Base-by-base conservation (phyloP, 2,329 filamentous ascomycete genomes). In the Teratosphaeria epicoccoides region DNA sequence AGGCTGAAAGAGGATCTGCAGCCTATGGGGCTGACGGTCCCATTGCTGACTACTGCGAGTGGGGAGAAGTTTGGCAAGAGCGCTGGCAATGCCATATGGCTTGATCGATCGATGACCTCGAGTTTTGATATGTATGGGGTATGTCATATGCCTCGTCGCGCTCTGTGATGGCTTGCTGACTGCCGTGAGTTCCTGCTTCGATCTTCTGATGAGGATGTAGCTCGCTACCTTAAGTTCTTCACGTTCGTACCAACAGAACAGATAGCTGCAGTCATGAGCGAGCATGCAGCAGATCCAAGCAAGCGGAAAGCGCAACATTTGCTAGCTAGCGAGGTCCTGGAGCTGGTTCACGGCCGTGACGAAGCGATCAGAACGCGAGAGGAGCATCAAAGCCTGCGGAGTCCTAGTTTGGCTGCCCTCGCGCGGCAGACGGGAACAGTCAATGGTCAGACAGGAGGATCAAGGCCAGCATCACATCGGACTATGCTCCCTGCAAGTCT, bases 41-140 rank as follows among this genome's bases (percentile, higher is more conserved):
- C 93, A 0, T 79, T 98, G 1, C 74, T 98, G 33, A 95, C 89
- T 0, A 90, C 91, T 49, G 76, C 87, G 1, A 80, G 86, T 0
- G 93, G 93, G 17, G 82, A 81, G 65, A 98, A 98, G 69, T 90
- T 97, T 61, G 93, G 93, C 49, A 98, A 98, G 73, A 94, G 84
- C 56, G 86, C 88, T 1, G 91, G 90, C 24, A 97, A 97, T 67
- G 90, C 91, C 2, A 71, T 98, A 29, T 98, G 93, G 93, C 78
- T 98, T 2, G 88, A 96, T 67, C 76, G 77, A 49, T 82, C 84
- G 61, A 80, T 88, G 78, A 95, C 91, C 1, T 83, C 79, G 25
- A 74, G 83, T 0, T 96, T 91, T 63, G 88, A 97, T 52, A 76
- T 97, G 1, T 97, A 97, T 67, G 80, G 81, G 62, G 79, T 81